Conservation (phyloP, 176 grass and related monocot genomes). For the Ananas comosus region DNA sequence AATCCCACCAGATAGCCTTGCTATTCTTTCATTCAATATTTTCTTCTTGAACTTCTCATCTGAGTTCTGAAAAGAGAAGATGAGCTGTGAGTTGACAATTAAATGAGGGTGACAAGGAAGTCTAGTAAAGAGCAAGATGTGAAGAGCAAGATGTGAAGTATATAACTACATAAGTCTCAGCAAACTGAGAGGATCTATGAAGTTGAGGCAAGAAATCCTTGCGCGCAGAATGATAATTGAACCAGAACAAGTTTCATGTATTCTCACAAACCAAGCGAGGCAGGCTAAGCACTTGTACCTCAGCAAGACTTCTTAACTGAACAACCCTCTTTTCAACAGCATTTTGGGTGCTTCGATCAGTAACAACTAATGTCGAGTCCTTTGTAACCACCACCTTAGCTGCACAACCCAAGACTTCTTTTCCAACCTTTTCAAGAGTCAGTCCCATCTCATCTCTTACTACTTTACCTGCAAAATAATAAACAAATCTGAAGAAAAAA, state of each 20-base stretch:
- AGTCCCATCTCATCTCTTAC: slow-evolving; percentile 72
- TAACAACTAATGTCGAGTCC: slow-evolving; percentile 83
- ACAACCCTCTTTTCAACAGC: slow-evolving; percentile 60
- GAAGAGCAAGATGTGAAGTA: neutral
- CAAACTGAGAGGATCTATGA: neutral
- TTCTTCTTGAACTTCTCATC: slow-evolving; percentile 80
- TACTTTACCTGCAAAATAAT: slow-evolving; percentile 54
- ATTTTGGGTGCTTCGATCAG: slow-evolving; percentile 50
- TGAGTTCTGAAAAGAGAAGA: slow-evolving; percentile 33
- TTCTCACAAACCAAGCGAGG: neutral
- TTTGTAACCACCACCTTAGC: slow-evolving; percentile 64
- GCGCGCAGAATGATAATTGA: neutral
- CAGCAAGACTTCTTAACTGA: slow-evolving; percentile 49
- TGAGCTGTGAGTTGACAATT: neutral
- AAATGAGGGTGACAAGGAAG: neutral
- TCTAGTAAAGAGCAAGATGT: neutral
- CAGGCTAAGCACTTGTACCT: slow-evolving; percentile 36
- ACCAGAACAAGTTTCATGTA: neutral
- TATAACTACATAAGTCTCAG: neutral
- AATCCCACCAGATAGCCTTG: slow-evolving; percentile 71
- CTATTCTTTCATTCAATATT: slow-evolving; percentile 82
- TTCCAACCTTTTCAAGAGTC: slow-evolving; percentile 62
- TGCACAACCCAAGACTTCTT: slow-evolving; percentile 78
- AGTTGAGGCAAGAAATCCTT: neutral
- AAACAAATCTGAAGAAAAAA: slow-evolving; percentile 5